These are phyloP conservation scores for Phallus indusiatus DNA, from an alignment of 768 basidiomycete species.

Conservation along the genomic window DNA sequence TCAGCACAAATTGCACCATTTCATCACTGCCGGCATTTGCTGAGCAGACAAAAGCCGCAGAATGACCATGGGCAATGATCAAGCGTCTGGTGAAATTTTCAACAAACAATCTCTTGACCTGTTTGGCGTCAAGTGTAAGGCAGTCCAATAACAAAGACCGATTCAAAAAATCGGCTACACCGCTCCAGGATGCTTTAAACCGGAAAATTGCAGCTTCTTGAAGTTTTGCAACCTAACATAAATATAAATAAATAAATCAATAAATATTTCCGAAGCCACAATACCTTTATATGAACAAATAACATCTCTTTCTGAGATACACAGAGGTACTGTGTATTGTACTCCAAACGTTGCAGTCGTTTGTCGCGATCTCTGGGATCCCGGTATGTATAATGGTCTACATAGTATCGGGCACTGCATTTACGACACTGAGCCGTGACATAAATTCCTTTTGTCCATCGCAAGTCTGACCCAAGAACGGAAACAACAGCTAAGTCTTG, in stretches of 20 bases:
- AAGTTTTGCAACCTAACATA: slow-evolving; percentile 6
- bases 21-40: slow-evolving; percentile 13
- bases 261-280: too few species aligned
- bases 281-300: slow-evolving; percentile 18
- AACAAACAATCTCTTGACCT: slow-evolving; percentile 20
- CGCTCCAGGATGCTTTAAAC: slow-evolving; percentile 22
- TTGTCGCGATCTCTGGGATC: background rate
- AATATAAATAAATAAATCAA: too few species aligned
- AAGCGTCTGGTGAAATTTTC: slow-evolving; percentile 20
- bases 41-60: slow-evolving; percentile 6
- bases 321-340: slow-evolving; percentile 16
- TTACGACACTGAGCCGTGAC: background rate
- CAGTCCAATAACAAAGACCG: background rate
- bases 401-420: slow-evolving; percentile 17
- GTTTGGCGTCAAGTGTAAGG: slow-evolving; percentile 13
- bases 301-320: slow-evolving; percentile 18
- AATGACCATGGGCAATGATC: slow-evolving; percentile 13
- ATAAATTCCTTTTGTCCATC: background rate
- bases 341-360: slow-evolving; percentile 12
- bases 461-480: background rate
- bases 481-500: background rate
- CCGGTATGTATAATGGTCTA: slow-evolving; percentile 13
- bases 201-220: slow-evolving; percentile 19
- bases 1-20: slow-evolving; percentile 10
- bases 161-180: slow-evolving; percentile 22